These are phyloP conservation scores for Melianthus villosus DNA, from an alignment of 441 rosid species.

Conservation along the genomic window DNA sequence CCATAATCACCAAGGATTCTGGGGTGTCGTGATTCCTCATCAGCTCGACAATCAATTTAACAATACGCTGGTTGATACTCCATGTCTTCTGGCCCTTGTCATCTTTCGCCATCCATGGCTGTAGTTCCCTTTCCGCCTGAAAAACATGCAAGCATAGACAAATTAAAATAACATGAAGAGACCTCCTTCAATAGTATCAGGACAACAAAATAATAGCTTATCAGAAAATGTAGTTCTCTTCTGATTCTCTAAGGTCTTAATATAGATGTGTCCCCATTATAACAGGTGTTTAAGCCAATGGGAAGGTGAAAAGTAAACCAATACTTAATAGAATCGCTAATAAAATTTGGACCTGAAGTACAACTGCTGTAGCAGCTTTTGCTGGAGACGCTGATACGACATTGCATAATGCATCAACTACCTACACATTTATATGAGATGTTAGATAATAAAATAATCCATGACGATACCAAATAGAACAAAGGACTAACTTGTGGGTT, in stretches of 20 bases:
- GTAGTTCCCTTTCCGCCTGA: constrained; percentile 93
- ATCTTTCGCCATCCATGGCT: constrained; percentile 95
- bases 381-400: constrained; percentile 85
- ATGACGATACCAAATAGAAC: too few relatives aligned
- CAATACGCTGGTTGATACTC: constrained; percentile 89
- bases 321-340: too few relatives aligned
- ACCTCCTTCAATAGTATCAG: not conserved
- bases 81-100: constrained; percentile 89
- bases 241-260: not conserved
- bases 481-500: too few relatives aligned
- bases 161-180: constrained; percentile 1
- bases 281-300: constrained; percentile 9
- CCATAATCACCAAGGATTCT: constrained; percentile 73
- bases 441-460: constrained; percentile 6
- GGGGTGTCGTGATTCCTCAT: constrained; percentile 87
- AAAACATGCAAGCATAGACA: constrained; percentile 20
- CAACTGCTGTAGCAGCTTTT: constrained; percentile 84
- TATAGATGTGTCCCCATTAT: constrained; percentile 6
- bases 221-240: too few relatives aligned
- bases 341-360: constrained; percentile 76
- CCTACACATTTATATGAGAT: constrained; percentile 27
- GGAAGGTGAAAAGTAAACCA: constrained; percentile 5
- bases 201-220: too few relatives aligned
- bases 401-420: constrained; percentile 89
- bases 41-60: constrained; percentile 72